Percentiles rank a stretch among this genome's conserved stretches.
Conservation (phyloP, 176 grass and related monocot species). For the Calamus simplicifolius region DNA sequence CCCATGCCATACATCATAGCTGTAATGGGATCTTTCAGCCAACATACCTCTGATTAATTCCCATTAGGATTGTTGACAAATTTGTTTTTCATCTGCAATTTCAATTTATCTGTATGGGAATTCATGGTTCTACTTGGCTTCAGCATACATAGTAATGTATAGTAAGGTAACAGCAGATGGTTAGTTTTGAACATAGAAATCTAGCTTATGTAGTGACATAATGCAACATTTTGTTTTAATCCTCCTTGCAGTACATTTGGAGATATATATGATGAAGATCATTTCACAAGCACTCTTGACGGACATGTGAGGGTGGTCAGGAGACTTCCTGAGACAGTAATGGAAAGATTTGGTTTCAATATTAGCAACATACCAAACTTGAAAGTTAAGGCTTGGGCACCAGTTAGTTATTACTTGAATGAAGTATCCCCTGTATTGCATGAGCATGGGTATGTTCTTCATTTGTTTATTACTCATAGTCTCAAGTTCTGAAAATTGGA, state of each 20-base stretch:
- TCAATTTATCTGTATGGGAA: no score
- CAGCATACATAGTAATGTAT: no score
- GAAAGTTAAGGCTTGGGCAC: slow-evolving; percentile 14
- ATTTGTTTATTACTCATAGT: background rate
- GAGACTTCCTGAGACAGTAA: slow-evolving; percentile 6
- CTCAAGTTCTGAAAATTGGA: no score
- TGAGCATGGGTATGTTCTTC: slow-evolving; percentile 8
- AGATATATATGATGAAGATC: slow-evolving; percentile 16
- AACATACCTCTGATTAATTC: no score
- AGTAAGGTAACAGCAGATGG: no score
- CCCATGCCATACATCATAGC: no score
- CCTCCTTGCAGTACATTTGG: slow-evolving; percentile 6
- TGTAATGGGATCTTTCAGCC: no score
- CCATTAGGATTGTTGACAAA: no score
- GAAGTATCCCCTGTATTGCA: background rate
- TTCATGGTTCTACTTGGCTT: no score
- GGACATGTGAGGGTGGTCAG: background rate
- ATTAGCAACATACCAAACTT: slow-evolving; percentile 12
- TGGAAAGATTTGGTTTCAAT: slow-evolving; percentile 15
- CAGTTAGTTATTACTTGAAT: slow-evolving; percentile 5
- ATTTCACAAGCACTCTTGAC: slow-evolving; percentile 10
- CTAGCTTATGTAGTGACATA: no score
- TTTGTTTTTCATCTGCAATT: no score
- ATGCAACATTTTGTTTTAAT: background rate
- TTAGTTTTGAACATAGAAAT: background rate